Percentiles rank a stretch among this genome's conserved stretches.
Conservation (phyloP, 208 protist genomes). For the Trypanosoma caninum region DNA sequence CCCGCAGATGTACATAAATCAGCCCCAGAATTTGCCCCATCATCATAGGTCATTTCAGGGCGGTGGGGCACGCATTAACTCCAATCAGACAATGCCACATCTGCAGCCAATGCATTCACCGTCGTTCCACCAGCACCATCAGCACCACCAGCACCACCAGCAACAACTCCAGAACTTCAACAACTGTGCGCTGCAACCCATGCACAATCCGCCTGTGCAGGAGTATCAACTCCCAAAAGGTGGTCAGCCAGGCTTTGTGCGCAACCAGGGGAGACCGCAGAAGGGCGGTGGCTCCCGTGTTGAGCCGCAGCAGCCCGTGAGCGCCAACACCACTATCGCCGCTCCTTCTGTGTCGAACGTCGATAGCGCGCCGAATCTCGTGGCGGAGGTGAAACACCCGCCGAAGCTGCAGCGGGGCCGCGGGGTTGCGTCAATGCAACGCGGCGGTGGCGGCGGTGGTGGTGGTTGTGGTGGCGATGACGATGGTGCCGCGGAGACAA, state of each 20-base stretch:
- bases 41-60: conserved; percentile 22
- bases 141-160: conserved; percentile 26
- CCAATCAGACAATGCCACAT: conserved; percentile 14
- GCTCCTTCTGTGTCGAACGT: conserved; percentile 33
- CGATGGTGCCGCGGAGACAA: too few species aligned
- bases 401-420: conserved; percentile 48
- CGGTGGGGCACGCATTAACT: background rate
- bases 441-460: conserved; percentile 15
- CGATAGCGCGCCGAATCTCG: conserved; percentile 25
- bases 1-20: conserved; percentile 26
- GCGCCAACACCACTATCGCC: conserved; percentile 13
- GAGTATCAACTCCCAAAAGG: conserved; percentile 15
- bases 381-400: conserved; percentile 29
- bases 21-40: conserved; percentile 25
- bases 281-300: conserved; percentile 16
- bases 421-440: conserved; percentile 26
- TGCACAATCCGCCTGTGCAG: conserved; percentile 19
- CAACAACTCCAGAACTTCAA: conserved; percentile 22
- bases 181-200: conserved; percentile 8
- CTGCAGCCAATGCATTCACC: conserved; percentile 24
- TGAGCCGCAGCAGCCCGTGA: conserved; percentile 30
- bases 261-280: conserved; percentile 10
- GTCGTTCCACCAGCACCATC: conserved; percentile 32
- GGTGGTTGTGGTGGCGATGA: conserved; percentile 1
- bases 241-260: background rate